Conservation (phyloP, 306 rosid genomes). For the Casuarina glauca region DNA sequence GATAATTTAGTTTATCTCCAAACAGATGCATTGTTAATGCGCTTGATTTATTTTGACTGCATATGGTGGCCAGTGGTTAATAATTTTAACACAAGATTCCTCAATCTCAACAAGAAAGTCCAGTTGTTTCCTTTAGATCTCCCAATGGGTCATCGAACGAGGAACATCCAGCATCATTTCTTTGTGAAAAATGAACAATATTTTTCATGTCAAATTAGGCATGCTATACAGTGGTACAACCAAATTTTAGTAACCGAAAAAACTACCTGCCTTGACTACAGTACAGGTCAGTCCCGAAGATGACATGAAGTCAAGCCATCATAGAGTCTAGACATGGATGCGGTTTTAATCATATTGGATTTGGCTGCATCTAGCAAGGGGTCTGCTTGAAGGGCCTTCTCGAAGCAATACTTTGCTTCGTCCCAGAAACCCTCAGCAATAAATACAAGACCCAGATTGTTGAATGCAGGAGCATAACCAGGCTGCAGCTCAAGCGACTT, state of each 20-base stretch:
- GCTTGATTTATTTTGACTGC: too few species aligned
- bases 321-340: slow-evolving; percentile 51
- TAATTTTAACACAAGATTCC: too few species aligned
- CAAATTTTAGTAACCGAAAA: slow-evolving; percentile 4
- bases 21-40: too few species aligned
- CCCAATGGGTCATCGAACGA: too few species aligned
- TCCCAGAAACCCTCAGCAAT: slow-evolving; percentile 87
- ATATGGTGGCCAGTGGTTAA: too few species aligned
- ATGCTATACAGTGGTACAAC: slow-evolving; percentile 6
- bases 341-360: slow-evolving; percentile 76
- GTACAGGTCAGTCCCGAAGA: slow-evolving; percentile 40
- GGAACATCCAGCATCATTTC: neutral
- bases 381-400: slow-evolving; percentile 78
- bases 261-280: slow-evolving; percentile 15
- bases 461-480: slow-evolving; percentile 90
- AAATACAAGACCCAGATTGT: slow-evolving; percentile 91
- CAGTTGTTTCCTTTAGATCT: too few species aligned
- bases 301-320: slow-evolving; percentile 40
- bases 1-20: too few species aligned
- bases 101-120: too few species aligned
- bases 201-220: neutral
- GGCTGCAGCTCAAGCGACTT: slow-evolving; percentile 85
- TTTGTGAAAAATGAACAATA: neutral
- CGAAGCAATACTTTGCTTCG: slow-evolving; percentile 87
- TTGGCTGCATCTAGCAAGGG: slow-evolving; percentile 85